Evolutionary conservation across 805 yeast species (phyloP).

Genomic region (Kluyveromyces dobzhanskii): DNA sequence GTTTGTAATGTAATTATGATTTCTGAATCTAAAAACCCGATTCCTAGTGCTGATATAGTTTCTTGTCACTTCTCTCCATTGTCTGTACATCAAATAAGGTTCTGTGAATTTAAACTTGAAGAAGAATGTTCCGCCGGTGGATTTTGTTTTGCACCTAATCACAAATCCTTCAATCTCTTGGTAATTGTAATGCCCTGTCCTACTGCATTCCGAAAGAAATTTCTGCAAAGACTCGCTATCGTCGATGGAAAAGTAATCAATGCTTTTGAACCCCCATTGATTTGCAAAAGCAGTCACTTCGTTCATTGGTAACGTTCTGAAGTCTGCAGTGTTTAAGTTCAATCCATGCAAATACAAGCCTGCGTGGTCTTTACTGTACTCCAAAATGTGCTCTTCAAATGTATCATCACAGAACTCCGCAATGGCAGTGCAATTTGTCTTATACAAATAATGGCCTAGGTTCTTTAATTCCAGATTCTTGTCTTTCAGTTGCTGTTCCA

Average conservation of each 20-base stretch:
- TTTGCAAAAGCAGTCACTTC: slow-evolving; percentile 53
- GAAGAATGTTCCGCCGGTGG: slow-evolving; percentile 37
- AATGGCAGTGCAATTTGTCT: slow-evolving; percentile 65
- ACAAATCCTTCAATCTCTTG: slow-evolving; percentile 92
- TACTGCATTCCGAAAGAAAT: slow-evolving; percentile 48
- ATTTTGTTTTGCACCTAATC: slow-evolving; percentile 46
- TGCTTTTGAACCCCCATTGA: slow-evolving; percentile 61
- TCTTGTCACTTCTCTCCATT: slow-evolving; percentile 81
- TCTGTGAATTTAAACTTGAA: slow-evolving; percentile 94
- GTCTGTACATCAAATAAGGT: slow-evolving; percentile 86
- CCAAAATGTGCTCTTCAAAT: slow-evolving; percentile 89
- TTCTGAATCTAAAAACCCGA: slow-evolving; percentile 34
- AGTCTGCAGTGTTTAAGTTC: slow-evolving; percentile 56
- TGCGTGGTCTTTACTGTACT: slow-evolving; percentile 53
- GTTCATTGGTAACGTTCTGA: slow-evolving; percentile 56
- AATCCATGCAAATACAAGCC: slow-evolving; percentile 91
- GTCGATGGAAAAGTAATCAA: slow-evolving; percentile 38
- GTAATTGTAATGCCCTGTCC: slow-evolving; percentile 62
- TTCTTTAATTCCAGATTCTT: slow-evolving; percentile 35
- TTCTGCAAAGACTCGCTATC: slow-evolving; percentile 35
- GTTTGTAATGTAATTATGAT: slow-evolving; percentile 53
- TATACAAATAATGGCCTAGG: slow-evolving; percentile 48
- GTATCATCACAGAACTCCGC: slow-evolving; percentile 88
- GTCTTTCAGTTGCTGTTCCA: slow-evolving; percentile 43
- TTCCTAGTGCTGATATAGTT: slow-evolving; percentile 34